A percentile compares a stretch with the other conserved stretches of the same genome.
These are phyloP conservation scores for Solanum piurae DNA, from an alignment of 257 asterid genomes.

Conservation along the genomic window DNA sequence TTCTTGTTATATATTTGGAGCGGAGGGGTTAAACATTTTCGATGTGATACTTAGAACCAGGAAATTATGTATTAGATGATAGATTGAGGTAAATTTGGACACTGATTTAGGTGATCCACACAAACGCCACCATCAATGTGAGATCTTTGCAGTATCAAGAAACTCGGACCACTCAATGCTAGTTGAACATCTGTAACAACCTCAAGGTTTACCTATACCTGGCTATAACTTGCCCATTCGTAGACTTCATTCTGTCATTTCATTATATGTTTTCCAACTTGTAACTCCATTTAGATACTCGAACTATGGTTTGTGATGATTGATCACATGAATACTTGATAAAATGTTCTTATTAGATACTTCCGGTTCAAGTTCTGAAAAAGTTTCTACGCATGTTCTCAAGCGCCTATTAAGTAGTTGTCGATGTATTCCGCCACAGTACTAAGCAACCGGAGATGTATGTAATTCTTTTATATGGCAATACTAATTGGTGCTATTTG, in stretches of 20 bases:
- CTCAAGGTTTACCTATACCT: not conserved
- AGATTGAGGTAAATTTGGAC: not conserved
- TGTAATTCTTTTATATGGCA: not conserved
- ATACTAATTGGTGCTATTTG: not conserved
- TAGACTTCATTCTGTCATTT: not conserved
- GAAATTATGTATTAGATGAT: not conserved
- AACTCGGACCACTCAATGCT: not conserved
- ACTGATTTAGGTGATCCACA: not conserved
- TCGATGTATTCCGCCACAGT: not conserved
- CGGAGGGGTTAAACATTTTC: not conserved
- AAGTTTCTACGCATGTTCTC: not conserved
- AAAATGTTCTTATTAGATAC: not conserved
- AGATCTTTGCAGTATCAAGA: not conserved
- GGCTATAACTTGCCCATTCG: not conserved
- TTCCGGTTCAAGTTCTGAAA: not conserved
- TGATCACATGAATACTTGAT: not conserved
- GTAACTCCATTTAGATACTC: not conserved
- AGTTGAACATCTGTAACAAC: not conserved
- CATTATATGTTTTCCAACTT: not conserved
- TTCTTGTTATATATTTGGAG: not conserved
- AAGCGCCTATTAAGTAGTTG: not conserved
- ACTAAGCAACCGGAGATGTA: not conserved
- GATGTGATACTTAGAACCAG: not conserved
- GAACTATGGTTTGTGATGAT: not conserved
- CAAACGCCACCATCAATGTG: not conserved